phyloP scores from a whole-genome alignment of 169 alveolate genomes.

The Plasmodium malariae region DNA sequence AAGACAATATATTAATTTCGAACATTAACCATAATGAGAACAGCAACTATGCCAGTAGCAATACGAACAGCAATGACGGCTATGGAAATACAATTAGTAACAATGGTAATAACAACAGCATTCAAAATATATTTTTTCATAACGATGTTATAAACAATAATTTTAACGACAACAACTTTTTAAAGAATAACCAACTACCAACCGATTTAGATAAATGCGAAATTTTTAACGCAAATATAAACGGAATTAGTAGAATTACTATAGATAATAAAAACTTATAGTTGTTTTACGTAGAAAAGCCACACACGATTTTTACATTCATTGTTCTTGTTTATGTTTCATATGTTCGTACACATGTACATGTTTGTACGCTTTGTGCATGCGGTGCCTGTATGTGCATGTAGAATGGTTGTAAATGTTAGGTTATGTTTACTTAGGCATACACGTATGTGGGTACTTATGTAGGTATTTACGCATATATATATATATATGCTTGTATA shows the following conservation, averaged over 20 bases:
- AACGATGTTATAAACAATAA: background rate
- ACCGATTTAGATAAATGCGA: constrained; percentile 60
- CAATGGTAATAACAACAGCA: background rate
- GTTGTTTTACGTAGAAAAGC: background rate
- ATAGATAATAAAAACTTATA: constrained; percentile 45
- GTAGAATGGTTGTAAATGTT: background rate
- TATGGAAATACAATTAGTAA: too few relatives aligned
- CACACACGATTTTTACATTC: background rate
- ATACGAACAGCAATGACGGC: background rate
- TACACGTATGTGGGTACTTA: background rate
- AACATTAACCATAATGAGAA: background rate
- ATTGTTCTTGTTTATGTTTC: background rate
- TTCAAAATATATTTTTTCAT: background rate
- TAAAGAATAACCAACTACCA: constrained; percentile 39
- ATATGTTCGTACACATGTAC: background rate
- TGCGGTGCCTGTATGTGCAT: background rate
- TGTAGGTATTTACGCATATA: background rate
- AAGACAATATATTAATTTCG: constrained; percentile 18
- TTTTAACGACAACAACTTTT: background rate
- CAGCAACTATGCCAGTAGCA: background rate
- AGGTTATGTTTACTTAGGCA: too few relatives aligned
- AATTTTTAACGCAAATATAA: constrained; percentile 65
- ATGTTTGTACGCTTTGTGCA: background rate
- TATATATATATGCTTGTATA: background rate
- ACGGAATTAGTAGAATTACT: constrained; percentile 70